phyloP scores from a whole-genome alignment of 805 yeast genomes.

The Clavispora fructus region DNA sequence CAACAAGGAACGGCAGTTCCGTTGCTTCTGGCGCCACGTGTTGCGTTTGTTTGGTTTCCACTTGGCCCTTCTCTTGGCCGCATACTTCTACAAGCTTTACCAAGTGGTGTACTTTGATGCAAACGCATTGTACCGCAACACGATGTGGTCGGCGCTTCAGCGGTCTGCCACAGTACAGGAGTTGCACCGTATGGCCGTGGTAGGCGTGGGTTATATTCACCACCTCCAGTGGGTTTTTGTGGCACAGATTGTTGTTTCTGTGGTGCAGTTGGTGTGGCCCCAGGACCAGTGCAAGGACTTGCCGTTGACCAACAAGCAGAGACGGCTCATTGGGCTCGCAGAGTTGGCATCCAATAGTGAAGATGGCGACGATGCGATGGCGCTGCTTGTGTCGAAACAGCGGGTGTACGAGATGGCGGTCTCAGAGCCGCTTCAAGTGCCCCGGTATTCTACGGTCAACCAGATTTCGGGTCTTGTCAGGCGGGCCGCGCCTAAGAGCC shows the following conservation, averaged over 20 bases:
- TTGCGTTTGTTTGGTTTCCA: slow-evolving; percentile 24
- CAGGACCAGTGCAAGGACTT: slow-evolving; percentile 49
- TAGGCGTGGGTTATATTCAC: slow-evolving; percentile 1
- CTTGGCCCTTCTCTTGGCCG: slow-evolving; percentile 14
- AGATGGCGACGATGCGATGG: slow-evolving; percentile 10
- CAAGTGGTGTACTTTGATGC: slow-evolving; percentile 5
- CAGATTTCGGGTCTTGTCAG: slow-evolving; percentile 4
- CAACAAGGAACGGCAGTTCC: slow-evolving; percentile 34
- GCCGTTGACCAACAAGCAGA: slow-evolving; percentile 43
- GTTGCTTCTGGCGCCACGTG: slow-evolving; percentile 24
- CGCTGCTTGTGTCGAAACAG: slow-evolving; percentile 18
- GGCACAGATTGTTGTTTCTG: slow-evolving; percentile 22
- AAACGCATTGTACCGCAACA: slow-evolving; percentile 6
- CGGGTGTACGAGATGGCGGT: slow-evolving; percentile 16
- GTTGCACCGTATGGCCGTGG: background rate
- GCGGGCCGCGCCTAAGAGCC: background rate
- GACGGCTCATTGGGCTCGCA: slow-evolving; percentile 41
- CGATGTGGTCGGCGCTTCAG: slow-evolving; percentile 2
- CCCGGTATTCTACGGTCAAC: slow-evolving; percentile 16
- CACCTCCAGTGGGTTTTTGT: slow-evolving; percentile 16
- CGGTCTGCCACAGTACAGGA: background rate
- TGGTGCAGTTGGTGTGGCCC: slow-evolving; percentile 29
- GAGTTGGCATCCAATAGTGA: slow-evolving; percentile 1
- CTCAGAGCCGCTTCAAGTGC: slow-evolving; percentile 11
- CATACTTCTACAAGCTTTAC: slow-evolving; percentile 7